These are phyloP conservation scores for Liquidambar formosana DNA, from an alignment of 164 flowering plant species.

Conservation along the genomic window DNA sequence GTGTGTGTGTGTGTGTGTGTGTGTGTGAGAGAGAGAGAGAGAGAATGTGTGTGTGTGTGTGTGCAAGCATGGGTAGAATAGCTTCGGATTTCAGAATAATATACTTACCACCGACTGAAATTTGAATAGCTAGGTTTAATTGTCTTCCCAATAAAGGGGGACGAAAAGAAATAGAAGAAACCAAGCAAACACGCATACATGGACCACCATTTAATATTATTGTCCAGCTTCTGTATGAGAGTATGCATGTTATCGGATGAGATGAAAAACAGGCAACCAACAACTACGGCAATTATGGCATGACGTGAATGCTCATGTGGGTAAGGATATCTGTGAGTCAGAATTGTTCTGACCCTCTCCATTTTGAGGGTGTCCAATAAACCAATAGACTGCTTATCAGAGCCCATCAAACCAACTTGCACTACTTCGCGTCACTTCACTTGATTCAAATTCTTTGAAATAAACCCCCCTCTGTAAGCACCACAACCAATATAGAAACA, in stretches of 20 bases:
- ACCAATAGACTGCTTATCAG: constrained; percentile 46
- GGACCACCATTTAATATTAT: constrained; percentile 97
- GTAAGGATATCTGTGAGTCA: constrained; percentile 77
- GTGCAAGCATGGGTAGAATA: not conserved
- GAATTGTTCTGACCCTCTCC: constrained; percentile 88
- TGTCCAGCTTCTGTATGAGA: constrained; percentile 83
- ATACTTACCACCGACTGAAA: constrained; percentile 89
- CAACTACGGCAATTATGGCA: constrained; percentile 82
- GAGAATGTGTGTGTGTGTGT: not conserved
- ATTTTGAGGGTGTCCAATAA: constrained; percentile 66
- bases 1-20: not conserved
- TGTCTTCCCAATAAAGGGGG: constrained; percentile 93
- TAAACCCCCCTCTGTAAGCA: constrained; percentile 3
- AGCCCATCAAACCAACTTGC: constrained; percentile 32
- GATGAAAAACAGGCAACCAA: constrained; percentile 93
- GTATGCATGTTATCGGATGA: constrained; percentile 95
- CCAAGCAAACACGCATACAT: constrained; percentile 95
- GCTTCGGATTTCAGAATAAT: constrained; percentile 5
- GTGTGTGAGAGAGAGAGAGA: too few relatives aligned
- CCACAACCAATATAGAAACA: constrained; percentile 12
- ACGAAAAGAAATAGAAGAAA: constrained; percentile 96
- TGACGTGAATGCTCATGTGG: constrained; percentile 98
- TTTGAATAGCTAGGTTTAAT: constrained; percentile 94
- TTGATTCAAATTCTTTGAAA: constrained; percentile 15
- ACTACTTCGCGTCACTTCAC: constrained; percentile 6